Base-by-base conservation (phyloP, 2,329 filamentous ascomycete genomes). In the Trichoderma cornu-damae region DNA sequence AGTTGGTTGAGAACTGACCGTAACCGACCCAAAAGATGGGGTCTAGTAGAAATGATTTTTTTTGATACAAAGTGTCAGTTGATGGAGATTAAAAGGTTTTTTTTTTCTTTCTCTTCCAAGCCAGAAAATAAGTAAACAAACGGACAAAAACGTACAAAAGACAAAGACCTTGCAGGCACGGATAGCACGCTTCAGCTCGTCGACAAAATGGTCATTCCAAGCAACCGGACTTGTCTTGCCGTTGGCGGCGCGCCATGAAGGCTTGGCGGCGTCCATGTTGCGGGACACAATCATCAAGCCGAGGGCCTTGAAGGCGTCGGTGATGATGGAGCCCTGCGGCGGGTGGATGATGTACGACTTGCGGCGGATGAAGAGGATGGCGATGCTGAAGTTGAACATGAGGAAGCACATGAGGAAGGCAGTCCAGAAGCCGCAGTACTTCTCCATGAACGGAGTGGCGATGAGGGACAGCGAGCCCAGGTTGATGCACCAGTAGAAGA, bases 401-500 rank as follows among this genome's bases (percentile, higher is more conserved):
- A 77, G 77, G 62, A 86, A 79, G 69, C 67, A 76, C 76, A 79
- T 70, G 70, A 73, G 74, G 61, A 73, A 90, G 2, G 84, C 86
- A 1, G 78, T 78, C 79, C 85, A 89, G 79, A 86, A 90, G 3
- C 83, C 84, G 58, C 84, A 70, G 64, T 85, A 79, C 58, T 80
- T 74, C 69, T 91, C 88, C 74, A 89, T 79, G 67, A 83, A 85
- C 1, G 83, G 83, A 0, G 84, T 89, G 6, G 81, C 84, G 63
- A 90, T 78, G 54, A 82, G 75, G 0, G 82, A 87, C 6, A 91
- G 75, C 1, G 84, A 82, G n/a, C 87, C 88, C 14, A 90, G 63
- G 70, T 90, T 90, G 67, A 90, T 89, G 71, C 83, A 86, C 69
- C 79, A 78, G 72, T 89, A 89, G 74, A 89, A 89, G 66, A 89